These are phyloP conservation scores for Emmonsiellopsis sp. DNA, from an alignment of 2,329 filamentous ascomycete genomes.

Conservation along the genomic window DNA sequence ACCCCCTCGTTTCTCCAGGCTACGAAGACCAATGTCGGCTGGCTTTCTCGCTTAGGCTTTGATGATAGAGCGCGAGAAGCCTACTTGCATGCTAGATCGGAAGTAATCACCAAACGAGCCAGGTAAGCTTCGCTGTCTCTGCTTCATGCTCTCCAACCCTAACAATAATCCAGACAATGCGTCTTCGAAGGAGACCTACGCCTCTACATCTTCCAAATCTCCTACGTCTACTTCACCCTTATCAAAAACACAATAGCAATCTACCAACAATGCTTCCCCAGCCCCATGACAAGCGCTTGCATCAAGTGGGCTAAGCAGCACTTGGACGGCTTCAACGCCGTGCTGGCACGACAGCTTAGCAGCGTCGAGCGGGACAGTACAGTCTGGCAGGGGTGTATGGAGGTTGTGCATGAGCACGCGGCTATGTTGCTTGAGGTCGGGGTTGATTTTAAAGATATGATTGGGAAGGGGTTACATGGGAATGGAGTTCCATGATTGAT, in stretches of 20 bases:
- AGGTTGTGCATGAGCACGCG: conserved; percentile 71
- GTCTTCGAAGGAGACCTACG: conserved; percentile 91
- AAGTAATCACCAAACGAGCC: conserved; percentile 69
- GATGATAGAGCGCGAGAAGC: conserved; percentile 82
- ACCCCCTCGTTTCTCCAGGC: conserved; percentile 68
- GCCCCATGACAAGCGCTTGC: conserved; percentile 81
- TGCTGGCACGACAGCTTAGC: conserved; percentile 75
- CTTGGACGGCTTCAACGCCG: conserved; percentile 79
- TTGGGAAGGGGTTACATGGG: conserved; percentile 29
- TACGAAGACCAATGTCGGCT: conserved; percentile 71
- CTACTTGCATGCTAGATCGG: conserved; percentile 71
- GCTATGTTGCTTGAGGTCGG: conserved; percentile 74
- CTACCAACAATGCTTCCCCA: conserved; percentile 79
- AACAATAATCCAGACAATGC: conserved; percentile 58
- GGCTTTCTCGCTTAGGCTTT: conserved; percentile 78
- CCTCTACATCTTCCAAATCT: conserved; percentile 88
- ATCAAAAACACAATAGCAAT: conserved; percentile 88
- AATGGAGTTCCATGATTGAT: background rate
- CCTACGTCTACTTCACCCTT: conserved; percentile 89
- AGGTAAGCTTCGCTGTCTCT: conserved; percentile 47
- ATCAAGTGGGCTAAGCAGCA: conserved; percentile 98
- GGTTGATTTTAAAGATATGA: conserved; percentile 76
- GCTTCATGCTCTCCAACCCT: conserved; percentile 3
- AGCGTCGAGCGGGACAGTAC: conserved; percentile 68
- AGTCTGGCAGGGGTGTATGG: conserved; percentile 75